Evolutionary conservation across 345 rosid genomes (phyloP), one percentile per base, ranked within the genome.

Genomic region (Euclidium syriacum): DNA sequence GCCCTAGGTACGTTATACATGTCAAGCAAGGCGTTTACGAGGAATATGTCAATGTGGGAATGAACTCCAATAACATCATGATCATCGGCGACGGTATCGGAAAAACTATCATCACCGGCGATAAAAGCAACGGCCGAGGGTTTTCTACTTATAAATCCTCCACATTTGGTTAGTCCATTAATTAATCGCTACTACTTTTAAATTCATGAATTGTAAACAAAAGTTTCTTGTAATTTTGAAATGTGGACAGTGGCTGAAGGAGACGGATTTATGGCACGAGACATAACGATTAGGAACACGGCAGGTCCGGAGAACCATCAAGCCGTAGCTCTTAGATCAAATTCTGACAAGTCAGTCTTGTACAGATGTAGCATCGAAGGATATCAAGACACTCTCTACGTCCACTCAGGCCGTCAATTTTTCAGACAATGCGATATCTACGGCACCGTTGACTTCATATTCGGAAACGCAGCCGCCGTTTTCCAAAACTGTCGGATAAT

Each of bases 91-190:
- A 85, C 24, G 85, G 91, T 10, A 62, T 81, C 36, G 77, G 65
- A 41, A 52, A 58, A 9, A 87, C 91, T 1, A 75, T 85, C 8
- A 76, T 87, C 67, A 77, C 90, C 0, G 59, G 87, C 27, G 27
- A 68, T 73, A 73, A 76, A 33, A 91, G 98, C 51, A 86, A 82
- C 24, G 66, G 60, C 23, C 73, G 50, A 40, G 96, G 96, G 17
- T 85, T 71, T 60, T 80, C 85, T 26, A 88, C 95, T 9, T 87
- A 72, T 58, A 85, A 72, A 35, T 81, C 86, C 36, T 91, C 98
- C 10, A 91, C 98, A 43, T 39, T 67, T 49, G 65, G 72, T 62
- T 24, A 49, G 40, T 20, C 42, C n/a, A n/a, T n/a, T n/a, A n/a
- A n/a, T n/a, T n/a, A 19, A 18, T 27, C n/a, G 1, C 20, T 29